These are phyloP conservation scores for Phaseolus lunatus DNA, from an alignment of 306 rosid genomes.

Conservation along the genomic window DNA sequence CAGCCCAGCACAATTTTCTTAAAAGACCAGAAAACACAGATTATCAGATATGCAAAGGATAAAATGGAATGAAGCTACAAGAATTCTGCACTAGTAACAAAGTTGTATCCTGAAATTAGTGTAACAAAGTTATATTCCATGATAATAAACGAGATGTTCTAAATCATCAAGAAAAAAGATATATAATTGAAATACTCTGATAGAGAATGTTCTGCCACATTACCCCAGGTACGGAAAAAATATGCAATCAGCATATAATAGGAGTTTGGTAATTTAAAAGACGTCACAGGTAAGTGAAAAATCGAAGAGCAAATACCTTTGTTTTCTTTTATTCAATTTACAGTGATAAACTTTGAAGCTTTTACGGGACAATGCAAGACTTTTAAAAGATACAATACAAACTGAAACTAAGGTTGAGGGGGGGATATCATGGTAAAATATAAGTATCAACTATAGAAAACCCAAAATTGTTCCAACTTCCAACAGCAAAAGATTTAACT, in stretches of 20 bases:
- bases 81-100: not conserved
- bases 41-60: not conserved
- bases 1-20: slow-evolving; percentile 2
- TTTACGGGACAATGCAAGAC: slow-evolving; percentile 25
- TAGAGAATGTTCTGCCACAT: not conserved
- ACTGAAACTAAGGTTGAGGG: slow-evolving; percentile 14
- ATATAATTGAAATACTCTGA: too few species aligned
- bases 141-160: not conserved
- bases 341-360: slow-evolving; percentile 1
- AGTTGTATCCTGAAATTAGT: not conserved
- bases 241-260: not conserved
- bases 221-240: slow-evolving; percentile 1
- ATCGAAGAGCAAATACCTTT: not conserved
- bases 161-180: too few species aligned
- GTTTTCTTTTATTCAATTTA: slow-evolving; percentile 2
- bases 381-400: slow-evolving; percentile 23
- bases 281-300: slow-evolving; percentile 5
- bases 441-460: slow-evolving; percentile 11
- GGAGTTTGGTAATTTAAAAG: slow-evolving; percentile 10
- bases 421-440: not conserved
- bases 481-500: not conserved
- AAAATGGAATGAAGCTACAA: not conserved
- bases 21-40: not conserved
- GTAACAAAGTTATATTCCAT: not conserved
- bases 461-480: slow-evolving; percentile 29